Base-by-base conservation (phyloP, 1,139 yeast genomes). In the Yarrowia galli region DNA sequence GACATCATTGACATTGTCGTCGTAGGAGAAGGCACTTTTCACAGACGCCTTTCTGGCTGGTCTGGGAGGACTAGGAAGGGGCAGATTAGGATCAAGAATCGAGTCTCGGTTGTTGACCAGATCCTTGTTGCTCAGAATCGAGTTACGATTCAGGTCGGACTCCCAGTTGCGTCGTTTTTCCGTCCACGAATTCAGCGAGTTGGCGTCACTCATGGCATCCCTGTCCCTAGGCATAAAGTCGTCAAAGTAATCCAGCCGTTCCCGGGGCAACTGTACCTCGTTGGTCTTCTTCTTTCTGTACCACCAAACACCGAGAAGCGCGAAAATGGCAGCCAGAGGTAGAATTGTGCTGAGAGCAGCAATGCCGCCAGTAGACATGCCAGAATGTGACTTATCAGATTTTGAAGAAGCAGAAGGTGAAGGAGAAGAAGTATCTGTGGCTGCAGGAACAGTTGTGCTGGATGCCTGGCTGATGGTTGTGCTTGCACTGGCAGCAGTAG, bases 131-230 rank as follows among this genome's bases (percentile, higher is more conserved):
- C 42, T 43, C 10, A 58, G 51, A 58, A 58, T 58, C 20, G 64
- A 58, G 64, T 58, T 58, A 7, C 64, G n/a, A 42, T 58, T 58
- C 22, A 28, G 28, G 16, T 58, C 64, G 15, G 51, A 46, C 18
- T 61, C 66, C 45, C 51, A 58, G 12, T 20, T 42, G 2, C 51
- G 51, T 1, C 66, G 35, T 18, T 61, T 61, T 48, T 61, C 66
- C 16, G 66, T 61, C 66, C 66, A 61, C n/a, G 66, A 61, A 20
- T 46, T 46, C 16, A 61, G 38, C 36, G 66, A 61, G 56, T 61
- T 61, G 8, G 66, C 45, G 8, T 61, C 66, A 4, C 54, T 28
- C 56, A 46, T 48, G 5, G 12, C 35, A 6, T 22, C 43, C 6
- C 64, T 5, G 40, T 58, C 51, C 0, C 51, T 42, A 0, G 64